These are phyloP conservation scores for Melanomma pulvis-pyrius DNA, from an alignment of 495 filamentous ascomycete genomes.

Conservation along the genomic window DNA sequence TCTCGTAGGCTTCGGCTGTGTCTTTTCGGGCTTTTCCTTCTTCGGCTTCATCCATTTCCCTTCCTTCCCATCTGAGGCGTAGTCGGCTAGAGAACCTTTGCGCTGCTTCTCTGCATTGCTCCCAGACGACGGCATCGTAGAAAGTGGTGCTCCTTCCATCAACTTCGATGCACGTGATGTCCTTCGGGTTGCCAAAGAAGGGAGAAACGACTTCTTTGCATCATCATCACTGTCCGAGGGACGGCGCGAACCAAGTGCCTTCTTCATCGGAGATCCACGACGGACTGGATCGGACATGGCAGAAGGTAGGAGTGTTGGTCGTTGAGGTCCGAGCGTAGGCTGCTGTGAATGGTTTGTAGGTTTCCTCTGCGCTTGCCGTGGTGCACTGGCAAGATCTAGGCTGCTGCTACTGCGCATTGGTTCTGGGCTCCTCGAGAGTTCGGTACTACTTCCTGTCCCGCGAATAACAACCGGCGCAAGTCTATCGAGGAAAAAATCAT, in stretches of 20 bases:
- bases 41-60: constrained; percentile 46
- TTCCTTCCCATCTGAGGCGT: constrained; percentile 46
- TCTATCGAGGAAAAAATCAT: constrained; percentile 73
- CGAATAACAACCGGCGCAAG: constrained; percentile 86
- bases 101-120: constrained; percentile 39
- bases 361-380: constrained; percentile 31
- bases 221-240: constrained; percentile 43
- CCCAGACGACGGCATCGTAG: constrained; percentile 35
- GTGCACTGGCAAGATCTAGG: constrained; percentile 35
- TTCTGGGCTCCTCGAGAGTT: constrained; percentile 31
- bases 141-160: constrained; percentile 24
- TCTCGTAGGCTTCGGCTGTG: constrained; percentile 47
- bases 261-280: constrained; percentile 27
- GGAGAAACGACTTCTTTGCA: constrained; percentile 32
- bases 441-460: constrained; percentile 67
- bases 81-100: constrained; percentile 30
- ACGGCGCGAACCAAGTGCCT: constrained; percentile 20
- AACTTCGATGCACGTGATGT: constrained; percentile 39
- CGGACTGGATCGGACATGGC: constrained; percentile 41
- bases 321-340: constrained; percentile 10
- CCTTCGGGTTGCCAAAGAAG: constrained; percentile 39
- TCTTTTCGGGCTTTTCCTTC: constrained; percentile 34
- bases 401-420: constrained; percentile 34
- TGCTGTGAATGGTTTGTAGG: constrained; percentile 14
- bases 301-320: constrained; percentile 43